phyloP scores from a whole-genome alignment of 306 rosid genomes.

The Dalbergia oliveri region DNA sequence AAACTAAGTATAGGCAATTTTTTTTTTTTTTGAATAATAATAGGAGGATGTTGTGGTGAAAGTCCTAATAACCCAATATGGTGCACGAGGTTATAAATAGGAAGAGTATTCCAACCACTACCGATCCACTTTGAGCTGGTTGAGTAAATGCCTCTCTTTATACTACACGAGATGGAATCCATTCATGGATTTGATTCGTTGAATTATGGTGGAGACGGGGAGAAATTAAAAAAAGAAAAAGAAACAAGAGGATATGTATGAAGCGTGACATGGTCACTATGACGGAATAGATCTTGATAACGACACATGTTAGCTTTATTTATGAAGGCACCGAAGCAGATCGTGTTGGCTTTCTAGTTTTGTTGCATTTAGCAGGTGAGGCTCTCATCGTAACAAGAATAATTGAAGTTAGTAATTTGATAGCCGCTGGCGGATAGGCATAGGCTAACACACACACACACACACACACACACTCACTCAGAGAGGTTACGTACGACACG shows the following conservation, averaged over 20 bases:
- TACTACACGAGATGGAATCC: conserved; percentile 39
- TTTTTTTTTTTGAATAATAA: neutral
- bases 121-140: conserved; percentile 35
- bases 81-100: conserved; percentile 25
- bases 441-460: conserved; percentile 35
- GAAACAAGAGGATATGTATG: conserved; percentile 20
- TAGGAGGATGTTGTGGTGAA: conserved; percentile 35
- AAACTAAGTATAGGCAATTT: conserved; percentile 23
- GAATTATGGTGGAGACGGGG: conserved; percentile 21
- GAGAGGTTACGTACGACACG: conserved; percentile 52
- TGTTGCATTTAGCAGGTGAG: conserved; percentile 38
- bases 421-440: neutral
- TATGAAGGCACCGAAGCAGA: conserved; percentile 9
- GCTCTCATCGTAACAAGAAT: neutral
- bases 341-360: conserved; percentile 17
- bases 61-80: conserved; percentile 17
- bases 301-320: conserved; percentile 4
- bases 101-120: conserved; percentile 45
- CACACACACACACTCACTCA: too few relatives aligned
- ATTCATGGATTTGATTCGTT: conserved; percentile 57
- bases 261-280: conserved; percentile 4
- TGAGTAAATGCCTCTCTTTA: conserved; percentile 30
- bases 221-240: neutral
- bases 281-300: conserved; percentile 46
- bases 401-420: conserved; percentile 21